phyloP scores from a whole-genome alignment of 148 eudicot species.

The Rhododendron henanense region DNA sequence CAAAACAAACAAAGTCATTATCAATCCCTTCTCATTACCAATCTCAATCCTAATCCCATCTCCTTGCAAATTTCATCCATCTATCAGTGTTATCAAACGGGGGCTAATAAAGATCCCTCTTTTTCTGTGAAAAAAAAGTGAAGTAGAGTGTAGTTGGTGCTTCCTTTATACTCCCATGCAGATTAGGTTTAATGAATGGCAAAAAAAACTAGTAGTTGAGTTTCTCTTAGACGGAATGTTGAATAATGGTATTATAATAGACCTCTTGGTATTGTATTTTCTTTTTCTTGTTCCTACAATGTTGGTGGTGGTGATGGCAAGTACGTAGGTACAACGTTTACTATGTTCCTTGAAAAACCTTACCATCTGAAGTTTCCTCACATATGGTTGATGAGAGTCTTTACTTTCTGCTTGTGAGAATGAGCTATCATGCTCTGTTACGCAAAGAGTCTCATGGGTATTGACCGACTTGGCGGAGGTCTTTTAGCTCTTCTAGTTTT shows the following conservation, averaged over 20 bases:
- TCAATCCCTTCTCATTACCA: no score
- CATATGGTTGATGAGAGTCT: no score
- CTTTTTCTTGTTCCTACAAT: not conserved
- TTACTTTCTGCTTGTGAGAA: not conserved
- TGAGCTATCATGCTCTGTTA: not conserved
- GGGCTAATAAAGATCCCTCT: no score
- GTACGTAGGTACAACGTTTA: not conserved
- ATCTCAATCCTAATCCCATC: no score
- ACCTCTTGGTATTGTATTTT: not conserved
- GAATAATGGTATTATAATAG: not conserved
- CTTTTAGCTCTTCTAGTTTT: not conserved
- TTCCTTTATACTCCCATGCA: no score
- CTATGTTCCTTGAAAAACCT: not conserved
- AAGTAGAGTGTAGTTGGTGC: no score
- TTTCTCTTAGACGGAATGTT: not conserved
- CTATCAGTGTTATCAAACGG: no score
- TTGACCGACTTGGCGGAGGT: not conserved
- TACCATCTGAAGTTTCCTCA: not conserved
- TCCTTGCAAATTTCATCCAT: no score
- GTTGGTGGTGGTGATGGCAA: not conserved
- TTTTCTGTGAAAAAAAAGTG: no score
- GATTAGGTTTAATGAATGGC: no score
- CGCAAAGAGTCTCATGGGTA: not conserved
- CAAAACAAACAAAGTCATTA: no score
- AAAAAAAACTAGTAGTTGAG: not conserved